A percentile compares a stretch with the other conserved stretches of the same genome.
These are phyloP conservation scores for Lepiota brunneoincarnata DNA, from an alignment of 768 basidiomycete genomes.

Conservation along the genomic window DNA sequence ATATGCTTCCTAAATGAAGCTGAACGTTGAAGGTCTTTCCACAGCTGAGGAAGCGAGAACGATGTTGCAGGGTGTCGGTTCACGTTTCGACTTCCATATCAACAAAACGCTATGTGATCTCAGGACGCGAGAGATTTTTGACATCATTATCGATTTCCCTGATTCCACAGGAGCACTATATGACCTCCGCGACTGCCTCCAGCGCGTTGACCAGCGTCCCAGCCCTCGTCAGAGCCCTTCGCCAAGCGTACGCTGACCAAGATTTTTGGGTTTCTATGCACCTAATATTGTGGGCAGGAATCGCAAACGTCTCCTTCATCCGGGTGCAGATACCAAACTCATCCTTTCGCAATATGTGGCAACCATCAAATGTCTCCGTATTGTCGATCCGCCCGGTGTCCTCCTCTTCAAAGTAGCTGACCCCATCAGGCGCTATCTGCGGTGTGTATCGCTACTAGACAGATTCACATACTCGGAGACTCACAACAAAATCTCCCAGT, in stretches of 20 bases:
- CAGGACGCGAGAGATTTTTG: conserved; percentile 84
- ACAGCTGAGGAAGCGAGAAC: conserved; percentile 68
- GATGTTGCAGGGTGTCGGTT: conserved; percentile 75
- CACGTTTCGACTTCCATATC: conserved; percentile 89
- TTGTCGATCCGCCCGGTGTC: conserved; percentile 91
- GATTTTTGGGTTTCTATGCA: background rate
- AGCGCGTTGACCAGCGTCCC: conserved; percentile 79
- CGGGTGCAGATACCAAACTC: conserved; percentile 91
- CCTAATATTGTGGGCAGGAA: conserved; percentile 47
- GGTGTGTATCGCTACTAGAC: conserved; percentile 40
- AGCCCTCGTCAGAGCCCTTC: conserved; percentile 71
- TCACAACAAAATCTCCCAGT: conserved; percentile 31
- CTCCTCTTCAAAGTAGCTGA: conserved; percentile 92
- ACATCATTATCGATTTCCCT: conserved; percentile 94
- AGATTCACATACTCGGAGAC: background rate
- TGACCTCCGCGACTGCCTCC: conserved; percentile 86
- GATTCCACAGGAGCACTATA: conserved; percentile 82
- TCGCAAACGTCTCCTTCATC: conserved; percentile 85
- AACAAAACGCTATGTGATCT: conserved; percentile 89
- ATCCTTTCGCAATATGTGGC: conserved; percentile 89
- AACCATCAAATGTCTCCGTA: conserved; percentile 86
- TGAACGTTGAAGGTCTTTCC: conserved; percentile 1
- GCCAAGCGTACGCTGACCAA: conserved; percentile 74
- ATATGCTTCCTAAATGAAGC: conserved; percentile 5
- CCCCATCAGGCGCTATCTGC: conserved; percentile 85